phyloP scores from a whole-genome alignment of 2,329 filamentous ascomycete genomes.

The Aspergillus flavus region DNA sequence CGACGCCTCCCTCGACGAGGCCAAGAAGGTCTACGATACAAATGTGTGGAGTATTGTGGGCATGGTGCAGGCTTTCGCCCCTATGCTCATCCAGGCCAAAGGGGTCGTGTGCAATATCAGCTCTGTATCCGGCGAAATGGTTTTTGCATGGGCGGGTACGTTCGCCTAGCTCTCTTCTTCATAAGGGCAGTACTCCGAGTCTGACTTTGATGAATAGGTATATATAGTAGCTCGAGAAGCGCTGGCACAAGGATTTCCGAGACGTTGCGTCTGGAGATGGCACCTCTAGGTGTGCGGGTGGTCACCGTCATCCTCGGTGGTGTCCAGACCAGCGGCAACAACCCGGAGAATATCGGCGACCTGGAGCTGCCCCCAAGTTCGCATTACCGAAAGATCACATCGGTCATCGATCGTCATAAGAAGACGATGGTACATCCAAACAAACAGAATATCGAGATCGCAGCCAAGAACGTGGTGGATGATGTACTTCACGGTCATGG shows the following conservation, averaged over 20 bases:
- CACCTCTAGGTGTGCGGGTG: neutral
- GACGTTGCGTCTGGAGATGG: neutral
- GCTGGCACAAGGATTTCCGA: neutral
- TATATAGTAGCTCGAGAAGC: neutral
- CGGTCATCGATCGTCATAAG: neutral
- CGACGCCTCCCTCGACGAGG: constrained; percentile 33
- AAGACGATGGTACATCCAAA: neutral
- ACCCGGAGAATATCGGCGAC: neutral
- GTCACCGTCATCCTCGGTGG: neutral
- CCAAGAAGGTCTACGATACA: constrained; percentile 36
- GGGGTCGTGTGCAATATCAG: constrained; percentile 6
- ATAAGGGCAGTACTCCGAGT: no score
- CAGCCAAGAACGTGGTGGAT: neutral
- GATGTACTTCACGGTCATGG: neutral
- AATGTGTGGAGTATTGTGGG: constrained; percentile 39
- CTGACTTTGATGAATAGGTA: no score
- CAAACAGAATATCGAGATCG: neutral
- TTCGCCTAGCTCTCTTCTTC: neutral
- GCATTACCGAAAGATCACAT: neutral
- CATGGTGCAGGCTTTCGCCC: constrained; percentile 40
- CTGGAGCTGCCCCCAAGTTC: neutral
- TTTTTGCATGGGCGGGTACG: constrained; percentile 10
- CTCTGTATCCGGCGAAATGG: constrained; percentile 3
- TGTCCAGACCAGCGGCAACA: neutral
- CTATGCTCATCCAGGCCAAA: constrained; percentile 23